Evolutionary conservation across 2,329 filamentous ascomycete genomes (phyloP).

Genomic region (Aspergillus amoenus): DNA sequence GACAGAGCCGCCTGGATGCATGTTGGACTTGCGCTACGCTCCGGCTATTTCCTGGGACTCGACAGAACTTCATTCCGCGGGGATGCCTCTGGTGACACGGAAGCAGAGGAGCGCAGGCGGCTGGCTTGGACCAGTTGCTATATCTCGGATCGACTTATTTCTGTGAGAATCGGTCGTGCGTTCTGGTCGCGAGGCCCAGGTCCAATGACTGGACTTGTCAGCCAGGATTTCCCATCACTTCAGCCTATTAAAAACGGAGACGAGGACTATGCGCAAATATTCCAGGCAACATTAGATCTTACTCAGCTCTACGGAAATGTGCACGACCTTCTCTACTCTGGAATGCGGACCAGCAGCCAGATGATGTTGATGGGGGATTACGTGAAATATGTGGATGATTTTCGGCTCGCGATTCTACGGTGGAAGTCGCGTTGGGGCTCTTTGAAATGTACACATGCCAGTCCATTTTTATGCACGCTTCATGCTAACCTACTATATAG

Average conservation of each 20-base stretch:
- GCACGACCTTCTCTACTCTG: conserved; percentile 71
- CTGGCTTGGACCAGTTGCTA: conserved; percentile 70
- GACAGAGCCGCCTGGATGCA: conserved; percentile 77
- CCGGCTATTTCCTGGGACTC: conserved; percentile 68
- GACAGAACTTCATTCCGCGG: conserved; percentile 67
- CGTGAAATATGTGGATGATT: conserved; percentile 74
- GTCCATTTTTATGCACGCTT: background rate
- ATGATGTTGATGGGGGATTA: conserved; percentile 70
- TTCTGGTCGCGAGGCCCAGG: conserved; percentile 74
- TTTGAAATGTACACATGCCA: conserved; percentile 54
- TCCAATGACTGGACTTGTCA: conserved; percentile 62
- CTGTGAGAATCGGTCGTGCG: conserved; percentile 68
- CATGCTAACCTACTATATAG: conserved; percentile 33
- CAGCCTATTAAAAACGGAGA: conserved; percentile 58
- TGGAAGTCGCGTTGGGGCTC: conserved; percentile 72
- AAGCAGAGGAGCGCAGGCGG: conserved; percentile 61
- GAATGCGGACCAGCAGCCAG: conserved; percentile 67
- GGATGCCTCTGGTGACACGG: conserved; percentile 58
- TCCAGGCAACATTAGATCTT: conserved; percentile 69
- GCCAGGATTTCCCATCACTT: conserved; percentile 67
- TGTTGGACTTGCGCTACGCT: conserved; percentile 66
- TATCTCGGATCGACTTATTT: conserved; percentile 66
- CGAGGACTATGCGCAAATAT: conserved; percentile 67
- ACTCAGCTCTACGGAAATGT: conserved; percentile 73
- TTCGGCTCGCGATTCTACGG: conserved; percentile 64